phyloP scores from a whole-genome alignment of 1,284 basidiomycete species.

The Sanghuangporus baumii region DNA sequence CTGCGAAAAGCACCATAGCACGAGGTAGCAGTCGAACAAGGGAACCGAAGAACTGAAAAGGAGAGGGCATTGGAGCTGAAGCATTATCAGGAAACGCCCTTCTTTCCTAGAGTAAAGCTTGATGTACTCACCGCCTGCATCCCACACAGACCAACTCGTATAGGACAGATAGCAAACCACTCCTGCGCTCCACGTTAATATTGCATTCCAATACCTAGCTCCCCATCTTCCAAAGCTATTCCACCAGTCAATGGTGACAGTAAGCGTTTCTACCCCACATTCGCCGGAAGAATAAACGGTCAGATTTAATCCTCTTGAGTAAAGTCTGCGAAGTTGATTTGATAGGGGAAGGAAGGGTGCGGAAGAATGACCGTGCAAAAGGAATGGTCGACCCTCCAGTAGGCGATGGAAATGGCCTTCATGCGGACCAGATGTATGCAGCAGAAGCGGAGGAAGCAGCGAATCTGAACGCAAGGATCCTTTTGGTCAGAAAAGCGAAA shows the following conservation, averaged over 20 bases:
- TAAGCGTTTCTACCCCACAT: slow-evolving; percentile 38
- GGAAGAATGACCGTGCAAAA: slow-evolving; percentile 66
- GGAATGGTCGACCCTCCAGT: slow-evolving; percentile 33
- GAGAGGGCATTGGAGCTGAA: slow-evolving; percentile 39
- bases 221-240: slow-evolving; percentile 65
- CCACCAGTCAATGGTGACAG: slow-evolving; percentile 58
- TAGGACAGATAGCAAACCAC: slow-evolving; percentile 53
- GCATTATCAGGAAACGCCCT: slow-evolving; percentile 8
- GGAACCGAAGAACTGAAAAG: slow-evolving; percentile 40
- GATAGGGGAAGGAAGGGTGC: slow-evolving; percentile 54
- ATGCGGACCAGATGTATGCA: slow-evolving; percentile 46
- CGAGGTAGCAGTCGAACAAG: slow-evolving; percentile 39
- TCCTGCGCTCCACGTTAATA: slow-evolving; percentile 67
- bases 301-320: slow-evolving; percentile 41
- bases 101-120: background rate
- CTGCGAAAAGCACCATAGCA: slow-evolving; percentile 38
- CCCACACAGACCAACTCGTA: slow-evolving; percentile 40
- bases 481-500: background rate
- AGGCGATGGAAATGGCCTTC: slow-evolving; percentile 73
- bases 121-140: slow-evolving; percentile 26
- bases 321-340: slow-evolving; percentile 19
- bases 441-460: slow-evolving; percentile 50
- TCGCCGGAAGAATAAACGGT: slow-evolving; percentile 53
- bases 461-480: background rate
- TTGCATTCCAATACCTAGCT: slow-evolving; percentile 65